These are phyloP conservation scores for Arthrobotrys megalospora DNA, from an alignment of 2,329 filamentous ascomycete species.

Conservation along the genomic window DNA sequence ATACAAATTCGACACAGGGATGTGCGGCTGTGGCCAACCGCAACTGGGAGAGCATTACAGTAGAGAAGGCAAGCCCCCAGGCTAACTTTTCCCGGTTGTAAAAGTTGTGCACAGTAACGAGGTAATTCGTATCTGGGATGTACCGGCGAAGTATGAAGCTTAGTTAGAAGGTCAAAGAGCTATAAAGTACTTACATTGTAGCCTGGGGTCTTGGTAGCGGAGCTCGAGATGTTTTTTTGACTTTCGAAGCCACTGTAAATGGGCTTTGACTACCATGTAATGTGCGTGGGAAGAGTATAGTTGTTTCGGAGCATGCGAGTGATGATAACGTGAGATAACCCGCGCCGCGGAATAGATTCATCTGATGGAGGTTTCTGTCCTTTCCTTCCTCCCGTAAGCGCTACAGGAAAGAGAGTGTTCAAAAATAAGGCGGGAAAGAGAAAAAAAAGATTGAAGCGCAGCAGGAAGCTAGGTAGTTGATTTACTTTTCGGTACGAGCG, in stretches of 20 bases:
- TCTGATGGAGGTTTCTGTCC: no score
- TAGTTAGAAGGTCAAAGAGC: no score
- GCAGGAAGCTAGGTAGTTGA: not conserved
- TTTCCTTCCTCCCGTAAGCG: no score
- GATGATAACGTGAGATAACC: conserved; percentile 53
- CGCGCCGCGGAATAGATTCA: not conserved
- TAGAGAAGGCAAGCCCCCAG: conserved; percentile 1
- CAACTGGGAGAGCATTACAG: not conserved
- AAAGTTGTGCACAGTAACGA: not conserved
- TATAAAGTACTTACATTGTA: no score
- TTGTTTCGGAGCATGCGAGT: conserved; percentile 56
- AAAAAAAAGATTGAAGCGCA: not conserved
- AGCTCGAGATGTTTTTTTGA: no score
- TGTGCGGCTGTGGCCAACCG: conserved; percentile 8
- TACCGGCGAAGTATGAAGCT: not conserved
- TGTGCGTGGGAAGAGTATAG: not conserved
- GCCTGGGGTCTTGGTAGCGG: no score
- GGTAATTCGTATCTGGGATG: not conserved
- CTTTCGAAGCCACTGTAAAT: no score
- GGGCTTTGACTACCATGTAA: no score
- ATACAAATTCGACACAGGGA: conserved; percentile 2
- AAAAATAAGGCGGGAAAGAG: not conserved
- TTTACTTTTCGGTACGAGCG: conserved; percentile 7
- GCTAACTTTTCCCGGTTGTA: conserved; percentile 17
- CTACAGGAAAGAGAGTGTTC: no score